Base-by-base conservation (phyloP, 2,329 filamentous ascomycete genomes). In the Rhexocercosporidium sp. region DNA sequence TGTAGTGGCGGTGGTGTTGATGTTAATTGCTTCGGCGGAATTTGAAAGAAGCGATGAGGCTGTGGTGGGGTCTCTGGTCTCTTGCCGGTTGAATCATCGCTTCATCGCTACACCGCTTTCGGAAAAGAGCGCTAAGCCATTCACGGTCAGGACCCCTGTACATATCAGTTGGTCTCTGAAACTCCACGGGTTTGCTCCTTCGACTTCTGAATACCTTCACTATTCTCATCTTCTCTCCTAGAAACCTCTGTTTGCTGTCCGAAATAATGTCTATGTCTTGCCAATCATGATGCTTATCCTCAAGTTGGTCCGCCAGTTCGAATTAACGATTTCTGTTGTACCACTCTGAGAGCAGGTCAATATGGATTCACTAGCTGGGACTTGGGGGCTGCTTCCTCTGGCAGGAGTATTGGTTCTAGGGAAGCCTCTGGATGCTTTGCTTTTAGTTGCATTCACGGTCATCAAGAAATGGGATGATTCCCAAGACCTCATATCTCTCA, bases 11-110 rank as follows among this genome's bases (percentile, higher is more conserved):
- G 59, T 27, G 68, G 65, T 53, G 56, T 31, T 62, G 63, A 56
- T 14, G 53, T 39, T 57, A 31, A n/a, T 22, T 39, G n/a, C 22
- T 60, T 25, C 1, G 20, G 37, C 59, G 27, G 61, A 65, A 56
- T 54, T 44, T 22, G 27, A 9, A 31, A 66, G 53, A 59, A 39
- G 41, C 34, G 59, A 66, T 70, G 62, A 61, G 56, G 62, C 66
- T 68, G 56, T 63, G 65, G 68, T 67, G 66, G 65, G 57, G 47
- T n/a, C n/a, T n/a, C n/a, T 25, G 34, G 14, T 8, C 20, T 16
- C 66, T 69, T 66, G 68, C 66, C 66, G 70, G 31, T 54, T 70
- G 70, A 72, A 67, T 72, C 70, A 72, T 18, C 16, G 41, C 41
- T 18, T 44, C 41, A 22, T 60, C 44, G 59, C 67, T 71, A 69